phyloP scores from a whole-genome alignment of 2,329 filamentous ascomycete species.

The Stachybotrys elegans region DNA sequence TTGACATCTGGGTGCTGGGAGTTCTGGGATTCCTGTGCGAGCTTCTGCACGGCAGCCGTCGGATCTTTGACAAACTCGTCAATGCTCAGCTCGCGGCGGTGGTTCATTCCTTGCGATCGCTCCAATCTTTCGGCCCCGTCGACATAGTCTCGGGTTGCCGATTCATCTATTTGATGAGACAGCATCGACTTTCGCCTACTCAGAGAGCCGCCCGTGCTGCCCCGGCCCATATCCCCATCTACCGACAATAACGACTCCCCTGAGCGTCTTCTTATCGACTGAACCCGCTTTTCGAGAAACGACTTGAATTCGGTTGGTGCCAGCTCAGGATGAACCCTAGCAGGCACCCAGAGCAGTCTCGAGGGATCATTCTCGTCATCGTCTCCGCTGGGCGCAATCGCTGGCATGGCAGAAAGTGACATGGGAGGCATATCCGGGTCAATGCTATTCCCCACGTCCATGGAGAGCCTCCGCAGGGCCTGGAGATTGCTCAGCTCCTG shows the following conservation, averaged over 20 bases:
- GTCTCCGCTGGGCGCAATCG: slow-evolving; percentile 64
- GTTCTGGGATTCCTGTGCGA: slow-evolving; percentile 53
- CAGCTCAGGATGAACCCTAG: slow-evolving; percentile 87
- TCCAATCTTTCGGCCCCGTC: slow-evolving; percentile 81
- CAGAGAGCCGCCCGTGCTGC: slow-evolving; percentile 57
- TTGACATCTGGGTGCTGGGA: slow-evolving; percentile 35
- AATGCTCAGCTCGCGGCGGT: slow-evolving; percentile 60
- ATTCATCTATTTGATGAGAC: slow-evolving; percentile 81
- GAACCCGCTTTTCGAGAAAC: slow-evolving; percentile 88
- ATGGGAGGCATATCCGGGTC: slow-evolving; percentile 72
- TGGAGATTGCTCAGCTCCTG: slow-evolving; percentile 91
- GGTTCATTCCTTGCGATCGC: slow-evolving; percentile 53
- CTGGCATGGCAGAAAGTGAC: slow-evolving; percentile 63
- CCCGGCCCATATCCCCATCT: slow-evolving; percentile 45
- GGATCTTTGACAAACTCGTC: slow-evolving; percentile 82
- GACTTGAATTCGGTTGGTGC: slow-evolving; percentile 96
- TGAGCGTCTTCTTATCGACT: slow-evolving; percentile 81
- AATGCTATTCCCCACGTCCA: slow-evolving; percentile 75
- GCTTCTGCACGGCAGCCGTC: slow-evolving; percentile 61
- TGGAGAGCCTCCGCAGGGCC: slow-evolving; percentile 85
- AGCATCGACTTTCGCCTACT: slow-evolving; percentile 93
- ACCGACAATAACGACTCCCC: slow-evolving; percentile 62
- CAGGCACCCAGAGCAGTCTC: slow-evolving; percentile 91
- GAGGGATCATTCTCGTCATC: slow-evolving; percentile 86
- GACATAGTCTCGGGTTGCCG: slow-evolving; percentile 61